Base-by-base conservation (phyloP, 202 grass and related monocot genomes). In the Cymbopogon flexuosus region DNA sequence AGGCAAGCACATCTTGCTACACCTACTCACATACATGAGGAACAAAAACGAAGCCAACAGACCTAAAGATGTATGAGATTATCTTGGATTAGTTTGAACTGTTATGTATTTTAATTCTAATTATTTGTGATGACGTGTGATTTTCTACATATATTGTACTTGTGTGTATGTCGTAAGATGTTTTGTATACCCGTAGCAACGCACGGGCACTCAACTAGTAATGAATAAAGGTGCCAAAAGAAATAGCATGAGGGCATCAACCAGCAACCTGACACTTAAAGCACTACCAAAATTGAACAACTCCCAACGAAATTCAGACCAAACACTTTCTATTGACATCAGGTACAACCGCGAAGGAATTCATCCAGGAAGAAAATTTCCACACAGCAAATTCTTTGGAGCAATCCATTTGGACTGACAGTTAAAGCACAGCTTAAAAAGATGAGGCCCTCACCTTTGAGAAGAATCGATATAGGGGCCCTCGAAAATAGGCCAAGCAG, bases 401-500 rank as follows among this genome's bases (percentile, higher is more conserved):
- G 18, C 56, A 81, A 54, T 31, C 31, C n/a, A 70, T 57, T 19
- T 21, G n/a, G 31, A 3, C 8, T 3, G 39, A 14, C 52, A 58
- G 8, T 65, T 59, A 13, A 16, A 21, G 30, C 49, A 76, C 18
- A 75, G 18, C 29, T 24, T 4, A 27, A 2, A 15, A 11, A 71
- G 59, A 65, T 2, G 10, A 40, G 21, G 33, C 2, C 2, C 2
- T 56, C 35, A 85, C 87, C 87, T 89, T 68, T 89, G 33, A 89
- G 83, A 4, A 73, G 79, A 23, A 86, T 56, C 6, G 86, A 88
- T 41, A 95, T 65, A 36, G 92, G 84, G 39, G 83, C 81, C 85
- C 83, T 93, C 10, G 86, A 83, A 56, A 98, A 98, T 7, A 98
- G 68, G 12, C 88, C 92, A 8, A 98, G 86, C 70, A 98, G 59